A percentile compares a stretch with the other conserved stretches of the same genome.
phyloP scores from a whole-genome alignment of 2,329 filamentous ascomycete genomes.

The Simplicillium aogashimaense region DNA sequence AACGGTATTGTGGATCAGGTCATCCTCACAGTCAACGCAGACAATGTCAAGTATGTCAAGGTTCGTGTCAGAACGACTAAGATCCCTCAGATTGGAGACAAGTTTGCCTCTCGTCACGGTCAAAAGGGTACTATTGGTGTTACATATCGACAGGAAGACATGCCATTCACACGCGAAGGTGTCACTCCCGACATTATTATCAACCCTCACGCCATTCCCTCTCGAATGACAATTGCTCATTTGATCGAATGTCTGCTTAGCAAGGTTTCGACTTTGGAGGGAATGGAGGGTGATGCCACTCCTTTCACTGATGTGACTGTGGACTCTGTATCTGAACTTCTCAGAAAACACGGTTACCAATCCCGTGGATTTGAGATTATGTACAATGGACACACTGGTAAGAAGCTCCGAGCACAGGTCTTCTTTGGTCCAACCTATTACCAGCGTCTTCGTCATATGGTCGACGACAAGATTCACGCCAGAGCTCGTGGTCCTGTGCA shows the following conservation, averaged over 20 bases:
- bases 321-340: slow-evolving; percentile 77
- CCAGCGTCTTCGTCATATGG: slow-evolving; percentile 97
- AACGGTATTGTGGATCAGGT: slow-evolving; percentile 95
- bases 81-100: slow-evolving; percentile 96
- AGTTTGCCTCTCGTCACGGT: slow-evolving; percentile 97
- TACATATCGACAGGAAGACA: slow-evolving; percentile 94
- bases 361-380: slow-evolving; percentile 96
- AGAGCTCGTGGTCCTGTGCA: slow-evolving; percentile 92
- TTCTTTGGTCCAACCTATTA: slow-evolving; percentile 99
- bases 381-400: slow-evolving; percentile 97
- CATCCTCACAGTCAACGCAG: slow-evolving; percentile 85
- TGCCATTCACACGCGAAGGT: slow-evolving; percentile 93
- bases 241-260: slow-evolving; percentile 98
- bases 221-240: slow-evolving; percentile 99
- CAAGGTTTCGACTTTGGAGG: slow-evolving; percentile 88
- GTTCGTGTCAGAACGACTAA: slow-evolving; percentile 96
- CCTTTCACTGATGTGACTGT: slow-evolving; percentile 98
- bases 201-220: slow-evolving; percentile 98
- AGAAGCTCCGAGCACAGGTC: slow-evolving; percentile 85
- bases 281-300: slow-evolving; percentile 93
- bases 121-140: slow-evolving; percentile 99
- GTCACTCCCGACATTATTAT: slow-evolving; percentile 94
- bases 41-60: slow-evolving; percentile 93
- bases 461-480: slow-evolving; percentile 99
- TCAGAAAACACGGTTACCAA: slow-evolving; percentile 87